Evolutionary conservation across 371 early-diverging fungal genomes (phyloP).

Genomic region (Quaeritorhiza haematococci): DNA sequence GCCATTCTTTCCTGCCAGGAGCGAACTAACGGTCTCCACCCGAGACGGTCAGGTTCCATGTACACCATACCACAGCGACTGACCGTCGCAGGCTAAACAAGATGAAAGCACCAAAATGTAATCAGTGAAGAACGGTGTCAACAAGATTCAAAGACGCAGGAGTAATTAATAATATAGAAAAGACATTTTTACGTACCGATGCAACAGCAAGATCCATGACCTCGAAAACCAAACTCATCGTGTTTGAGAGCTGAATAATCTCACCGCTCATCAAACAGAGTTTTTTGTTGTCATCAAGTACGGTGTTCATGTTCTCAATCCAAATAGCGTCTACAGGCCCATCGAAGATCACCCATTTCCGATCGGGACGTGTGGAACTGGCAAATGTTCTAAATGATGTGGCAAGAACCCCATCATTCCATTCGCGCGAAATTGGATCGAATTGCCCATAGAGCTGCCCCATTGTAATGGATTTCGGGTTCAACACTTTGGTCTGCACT

Average conservation of each 20-base stretch:
- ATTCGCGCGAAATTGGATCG: conserved; percentile 55
- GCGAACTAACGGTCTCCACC: conserved; percentile 46
- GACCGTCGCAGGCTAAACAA: conserved; percentile 53
- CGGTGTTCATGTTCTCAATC: conserved; percentile 64
- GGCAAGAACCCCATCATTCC: conserved; percentile 58
- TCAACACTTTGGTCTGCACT: conserved; percentile 42
- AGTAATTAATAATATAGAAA: conserved; percentile 1
- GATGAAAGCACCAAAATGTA: neutral
- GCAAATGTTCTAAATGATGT: conserved; percentile 43
- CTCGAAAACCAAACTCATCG: conserved; percentile 58
- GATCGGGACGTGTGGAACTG: conserved; percentile 39
- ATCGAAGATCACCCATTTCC: conserved; percentile 62
- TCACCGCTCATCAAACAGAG: conserved; percentile 61
- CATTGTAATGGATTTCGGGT: conserved; percentile 57
- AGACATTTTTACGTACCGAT: conserved; percentile 32
- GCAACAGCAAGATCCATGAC: conserved; percentile 53
- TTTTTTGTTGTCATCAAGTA: conserved; percentile 58
- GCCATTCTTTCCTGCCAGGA: conserved; percentile 42
- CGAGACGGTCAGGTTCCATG: conserved; percentile 50
- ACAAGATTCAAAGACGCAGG: neutral
- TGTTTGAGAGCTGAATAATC: conserved; percentile 54
- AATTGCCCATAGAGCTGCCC: conserved; percentile 55
- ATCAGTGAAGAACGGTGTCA: neutral
- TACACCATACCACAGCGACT: conserved; percentile 61
- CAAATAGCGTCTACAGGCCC: conserved; percentile 59